Evolutionary conservation across 169 alveolate species (phyloP), one percentile per base, ranked within the genome.

Genomic region (Plasmodium blacklocki): DNA sequence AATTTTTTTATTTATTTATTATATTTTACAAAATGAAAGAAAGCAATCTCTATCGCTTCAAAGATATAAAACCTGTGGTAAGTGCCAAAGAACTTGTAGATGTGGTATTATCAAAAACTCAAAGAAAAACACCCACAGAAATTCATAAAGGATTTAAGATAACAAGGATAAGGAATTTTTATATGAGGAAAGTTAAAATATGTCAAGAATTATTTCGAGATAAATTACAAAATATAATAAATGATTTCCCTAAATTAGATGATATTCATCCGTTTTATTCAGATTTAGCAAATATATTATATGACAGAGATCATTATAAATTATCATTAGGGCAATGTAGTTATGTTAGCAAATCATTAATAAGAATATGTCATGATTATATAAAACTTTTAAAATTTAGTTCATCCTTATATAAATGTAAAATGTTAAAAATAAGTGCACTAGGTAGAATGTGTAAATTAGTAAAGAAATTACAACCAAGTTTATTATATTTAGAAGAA

Each of bases 61-160:
- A 97, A 94, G 89, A 94, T 74, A 97, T 98, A 80, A 96, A 98
- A 73, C 93, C 97, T 71, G 98, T 98, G 78, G 99, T 98, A 43
- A 94, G 96, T 68, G 98, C 99, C 15, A 96, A 92, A 62, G 98
- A 96, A 83, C 93, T 97, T 85, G 96, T 97, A 19, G 99, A 98
- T 90, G 96, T 97, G 59, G 98, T 98, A 60, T 95, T 99, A 12
- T 97, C 99, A 50, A 97, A 96, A 93, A 99, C 99, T 23, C 99
- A 99, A 93, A 95, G 99, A 43, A 98, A 98, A 96, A 99, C 99
- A 0, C 99, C 99, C 3, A 99, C 99, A 11, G 99, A 97, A 60
- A 98, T 98, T 9, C 99, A 98, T 92, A 99, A 98, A 49, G 99
- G 98, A 43, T 98, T 97, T 95, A 98, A 98, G 94, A 98, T 99